A percentile compares a stretch with the other conserved stretches of the same genome.
Evolutionary conservation across 495 filamentous ascomycete species (phyloP).

Genomic region (Aspergillus leporis): DNA sequence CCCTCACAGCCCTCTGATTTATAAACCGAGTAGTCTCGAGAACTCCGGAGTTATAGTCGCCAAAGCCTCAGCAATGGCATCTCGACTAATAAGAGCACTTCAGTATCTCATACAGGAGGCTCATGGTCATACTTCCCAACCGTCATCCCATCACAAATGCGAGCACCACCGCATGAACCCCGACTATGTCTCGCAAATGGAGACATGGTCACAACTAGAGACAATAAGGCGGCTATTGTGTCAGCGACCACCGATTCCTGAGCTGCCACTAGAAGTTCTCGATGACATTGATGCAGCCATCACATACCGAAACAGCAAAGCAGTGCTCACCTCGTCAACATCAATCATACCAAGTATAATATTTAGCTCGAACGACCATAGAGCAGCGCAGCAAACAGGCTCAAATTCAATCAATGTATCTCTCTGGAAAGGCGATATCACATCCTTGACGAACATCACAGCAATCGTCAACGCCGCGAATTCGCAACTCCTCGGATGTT

Average conservation of each 20-base stretch:
- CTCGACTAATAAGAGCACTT: neutral
- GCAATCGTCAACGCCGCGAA: constrained; percentile 32
- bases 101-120: constrained; percentile 3
- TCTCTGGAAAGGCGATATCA: constrained; percentile 31
- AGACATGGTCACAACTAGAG: constrained; percentile 24
- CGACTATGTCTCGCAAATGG: constrained; percentile 13
- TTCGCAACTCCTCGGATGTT: constrained; percentile 23
- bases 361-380: neutral
- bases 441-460: constrained; percentile 22
- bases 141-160: neutral
- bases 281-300: constrained; percentile 22
- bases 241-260: constrained; percentile 7
- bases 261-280: constrained; percentile 10
- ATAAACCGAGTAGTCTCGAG: neutral
- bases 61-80: neutral
- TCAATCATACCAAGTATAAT: constrained; percentile 8
- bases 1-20: too few species aligned
- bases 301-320: constrained; percentile 17
- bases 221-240: constrained; percentile 16
- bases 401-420: constrained; percentile 3
- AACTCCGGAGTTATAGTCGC: too few species aligned
- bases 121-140: neutral
- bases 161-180: constrained; percentile 1
- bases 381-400: neutral
- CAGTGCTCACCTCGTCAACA: constrained; percentile 16